Evolutionary conservation across 352 stramenopile genomes (phyloP), one percentile per base, ranked within the genome.

Genomic region (Phytophthora pistaciae): DNA sequence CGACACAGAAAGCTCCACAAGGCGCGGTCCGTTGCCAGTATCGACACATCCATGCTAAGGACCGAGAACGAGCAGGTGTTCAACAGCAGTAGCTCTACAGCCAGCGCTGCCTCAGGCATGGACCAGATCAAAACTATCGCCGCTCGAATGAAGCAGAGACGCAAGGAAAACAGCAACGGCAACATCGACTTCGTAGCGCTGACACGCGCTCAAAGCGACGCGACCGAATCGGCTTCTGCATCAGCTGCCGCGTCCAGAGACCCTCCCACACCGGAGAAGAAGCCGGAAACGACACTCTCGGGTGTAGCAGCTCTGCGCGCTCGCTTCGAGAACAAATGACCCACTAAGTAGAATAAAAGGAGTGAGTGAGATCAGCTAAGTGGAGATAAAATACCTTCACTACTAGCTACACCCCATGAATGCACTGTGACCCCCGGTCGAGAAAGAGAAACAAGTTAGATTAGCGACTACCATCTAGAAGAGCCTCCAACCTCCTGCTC

Each of bases 51-150:
- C 5, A 58, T 77, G 25, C 64, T 79, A 20, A 33, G 56, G 54
- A 7, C 54, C 21, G 70, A 78, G 27, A 67, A 33, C 11, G 61
- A 78, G 31, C 54, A 70, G n/a, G 31, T 42, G 21, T 66, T 71
- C 56, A 62, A 66, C 25, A 56, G 42, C 29, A 75, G n/a, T 66
- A 54, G 64, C 25, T 54, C 54, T 50, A 23, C 38, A 33, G 60
- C 61, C 29, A 76, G 59, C 31, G 50, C 66, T 36, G 49, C 65
- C 55, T 71, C 54, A 10, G 72, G 69, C 9, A 84, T 90, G 78
- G 78, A 94, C 60, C 81, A 94, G 64, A 92, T 94, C 74, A 90
- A 90, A 56, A 80, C 77, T 3, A 84, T 92, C 20, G 86, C 86
- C 5, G 83, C 84, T 18, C 81, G 88, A 53, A 94, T 94, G 86